Evolutionary conservation across 106 monocot genomes (phyloP).

Genomic region (Dioscorea zingiberensis): DNA sequence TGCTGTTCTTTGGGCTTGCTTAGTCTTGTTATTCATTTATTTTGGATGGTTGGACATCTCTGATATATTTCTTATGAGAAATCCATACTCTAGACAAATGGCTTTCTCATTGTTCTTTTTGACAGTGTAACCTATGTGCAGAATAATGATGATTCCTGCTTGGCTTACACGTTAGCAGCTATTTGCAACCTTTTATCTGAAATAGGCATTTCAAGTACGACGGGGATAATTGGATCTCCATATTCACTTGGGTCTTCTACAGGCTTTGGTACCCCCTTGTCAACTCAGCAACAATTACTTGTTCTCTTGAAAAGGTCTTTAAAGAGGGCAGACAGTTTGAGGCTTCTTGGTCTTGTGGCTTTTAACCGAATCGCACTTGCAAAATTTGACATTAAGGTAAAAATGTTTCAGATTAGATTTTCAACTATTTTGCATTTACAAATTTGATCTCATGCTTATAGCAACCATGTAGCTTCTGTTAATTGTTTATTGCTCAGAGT

Average conservation of each 20-base stretch:
- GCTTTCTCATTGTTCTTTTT: not conserved
- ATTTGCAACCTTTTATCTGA: slow-evolving; percentile 81
- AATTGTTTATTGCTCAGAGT: too few relatives aligned
- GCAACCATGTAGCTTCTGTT: too few relatives aligned
- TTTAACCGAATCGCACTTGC: slow-evolving; percentile 73
- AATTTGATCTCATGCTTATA: too few relatives aligned
- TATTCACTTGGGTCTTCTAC: slow-evolving; percentile 63
- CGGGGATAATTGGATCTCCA: slow-evolving; percentile 63
- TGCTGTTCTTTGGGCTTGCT: too few relatives aligned
- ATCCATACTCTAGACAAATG: too few relatives aligned
- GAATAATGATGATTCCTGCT: slow-evolving; percentile 85
- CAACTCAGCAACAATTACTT: slow-evolving; percentile 76
- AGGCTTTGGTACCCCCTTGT: slow-evolving; percentile 57
- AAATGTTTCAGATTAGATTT: not conserved
- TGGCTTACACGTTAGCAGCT: slow-evolving; percentile 82
- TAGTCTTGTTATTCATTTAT: too few relatives aligned
- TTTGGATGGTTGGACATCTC: too few relatives aligned
- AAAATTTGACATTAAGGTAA: slow-evolving; percentile 95
- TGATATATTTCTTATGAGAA: too few relatives aligned
- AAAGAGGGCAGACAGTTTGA: slow-evolving; percentile 76
- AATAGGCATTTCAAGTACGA: slow-evolving; percentile 58
- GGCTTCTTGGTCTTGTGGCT: slow-evolving; percentile 57
- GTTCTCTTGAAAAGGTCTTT: slow-evolving; percentile 81
- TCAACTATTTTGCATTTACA: too few relatives aligned
- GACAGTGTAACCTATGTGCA: slow-evolving; percentile 25